Evolutionary conservation across 352 stramenopile genomes (phyloP).

Genomic region (Phytophthora colocasiae): DNA sequence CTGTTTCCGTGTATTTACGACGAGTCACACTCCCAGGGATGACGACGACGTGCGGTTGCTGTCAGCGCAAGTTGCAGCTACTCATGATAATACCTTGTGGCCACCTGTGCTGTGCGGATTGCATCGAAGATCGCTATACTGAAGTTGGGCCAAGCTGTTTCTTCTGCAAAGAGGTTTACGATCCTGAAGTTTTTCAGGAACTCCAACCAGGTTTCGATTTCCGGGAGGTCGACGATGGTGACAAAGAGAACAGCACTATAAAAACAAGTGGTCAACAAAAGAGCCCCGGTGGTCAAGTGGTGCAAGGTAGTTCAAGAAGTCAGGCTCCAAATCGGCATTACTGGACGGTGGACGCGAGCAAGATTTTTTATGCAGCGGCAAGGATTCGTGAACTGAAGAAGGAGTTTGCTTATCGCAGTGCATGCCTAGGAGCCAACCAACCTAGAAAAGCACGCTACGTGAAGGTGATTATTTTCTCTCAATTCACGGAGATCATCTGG

Average conservation of each 20-base stretch:
- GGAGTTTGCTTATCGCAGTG: constrained; percentile 34
- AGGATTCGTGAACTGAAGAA: constrained; percentile 55
- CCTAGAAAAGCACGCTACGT: constrained; percentile 33
- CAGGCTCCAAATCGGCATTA: constrained; percentile 17
- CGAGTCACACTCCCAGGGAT: constrained; percentile 36
- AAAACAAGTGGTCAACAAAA: not conserved
- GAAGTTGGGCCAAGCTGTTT: constrained; percentile 49
- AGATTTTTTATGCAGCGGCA: constrained; percentile 63
- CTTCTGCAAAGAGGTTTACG: constrained; percentile 50
- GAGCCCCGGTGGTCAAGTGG: too few relatives aligned
- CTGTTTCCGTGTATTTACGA: constrained; percentile 49
- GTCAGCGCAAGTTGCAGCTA: constrained; percentile 72
- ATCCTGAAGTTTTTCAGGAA: constrained; percentile 89
- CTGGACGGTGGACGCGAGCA: constrained; percentile 54
- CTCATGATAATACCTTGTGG: constrained; percentile 92
- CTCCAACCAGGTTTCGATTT: constrained; percentile 84
- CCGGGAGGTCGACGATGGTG: constrained; percentile 26
- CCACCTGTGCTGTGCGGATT: constrained; percentile 91
- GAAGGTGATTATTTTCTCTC: constrained; percentile 80
- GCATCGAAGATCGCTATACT: constrained; percentile 69
- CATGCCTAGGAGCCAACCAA: not conserved
- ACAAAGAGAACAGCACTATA: not conserved
- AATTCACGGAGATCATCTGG: constrained; percentile 78
- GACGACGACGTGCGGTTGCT: constrained; percentile 69
- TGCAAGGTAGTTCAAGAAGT: not conserved